Conservation (phyloP, 345 rosid genomes). For the Salix arbutifolia region DNA sequence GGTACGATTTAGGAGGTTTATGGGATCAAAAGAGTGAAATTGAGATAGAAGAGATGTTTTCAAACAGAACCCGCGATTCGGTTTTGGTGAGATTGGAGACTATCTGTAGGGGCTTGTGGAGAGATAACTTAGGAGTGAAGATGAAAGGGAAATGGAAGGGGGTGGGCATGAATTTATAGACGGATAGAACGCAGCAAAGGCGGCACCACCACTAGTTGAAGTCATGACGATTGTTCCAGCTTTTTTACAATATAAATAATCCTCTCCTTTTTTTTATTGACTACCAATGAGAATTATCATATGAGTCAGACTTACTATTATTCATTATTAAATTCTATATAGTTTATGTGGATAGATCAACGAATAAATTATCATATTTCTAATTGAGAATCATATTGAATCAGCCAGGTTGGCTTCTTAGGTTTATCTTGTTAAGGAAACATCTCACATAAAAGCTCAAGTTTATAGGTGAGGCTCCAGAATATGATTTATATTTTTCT, state of each 20-base stretch:
- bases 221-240: not conserved
- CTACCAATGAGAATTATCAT: too few species aligned
- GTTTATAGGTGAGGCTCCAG: too few species aligned
- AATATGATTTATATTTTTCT: too few species aligned
- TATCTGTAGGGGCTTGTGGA: not conserved
- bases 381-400: not conserved
- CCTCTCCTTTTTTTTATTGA: too few species aligned
- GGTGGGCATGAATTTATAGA: slow-evolving; percentile 36
- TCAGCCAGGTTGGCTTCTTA: not conserved
- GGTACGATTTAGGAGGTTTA: not conserved
- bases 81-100: not conserved
- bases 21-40: not conserved
- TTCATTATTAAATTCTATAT: not conserved
- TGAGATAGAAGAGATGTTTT: not conserved
- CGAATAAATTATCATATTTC: too few species aligned
- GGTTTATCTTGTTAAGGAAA: too few species aligned
- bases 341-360: not conserved
- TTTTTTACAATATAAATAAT: not conserved
- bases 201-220: not conserved
- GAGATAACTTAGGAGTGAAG: slow-evolving; percentile 1
- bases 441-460: too few species aligned
- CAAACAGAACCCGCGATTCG: not conserved
- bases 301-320: not conserved
- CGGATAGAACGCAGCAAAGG: slow-evolving; percentile 13
- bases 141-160: slow-evolving; percentile 31